Evolutionary conservation across 441 rosid species (phyloP), one percentile per base, ranked within the genome.

Genomic region (Populus hybrid): DNA sequence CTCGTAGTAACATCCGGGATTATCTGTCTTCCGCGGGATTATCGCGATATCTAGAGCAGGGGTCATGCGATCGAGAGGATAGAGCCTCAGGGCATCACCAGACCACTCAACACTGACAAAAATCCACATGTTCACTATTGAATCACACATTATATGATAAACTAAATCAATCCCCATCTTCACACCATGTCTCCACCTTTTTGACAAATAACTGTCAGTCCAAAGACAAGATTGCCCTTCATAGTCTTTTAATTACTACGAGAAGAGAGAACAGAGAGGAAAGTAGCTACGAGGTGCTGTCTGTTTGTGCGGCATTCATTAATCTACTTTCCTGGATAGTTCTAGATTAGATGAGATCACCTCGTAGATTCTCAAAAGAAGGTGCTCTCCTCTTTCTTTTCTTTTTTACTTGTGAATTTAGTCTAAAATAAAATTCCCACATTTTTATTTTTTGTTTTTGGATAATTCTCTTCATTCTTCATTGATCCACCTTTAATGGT

Each of bases 401-500:
- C 19, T 26, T 10, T 18, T 10, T 7, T 19, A 69, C 30, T 28
- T 35, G 66, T 21, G 63, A 14, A 11, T 18, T 46, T 26, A 67
- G 70, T 28, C 34, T 19, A 21, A 19, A 23, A 24, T 63, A 21
- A 66, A 24, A 7, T 70, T 76, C 72, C 71, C 32, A 61, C 35
- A 65, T 16, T 65, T 67, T 65, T 19, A 9, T 34, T 73, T 30
- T 68, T 24, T 19, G 16, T 2, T 21, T 16, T 61, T 80, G 78
- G 50, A 28, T 42, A 40, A 57, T 69, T 78, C 67, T 64, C 59
- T 42, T 19, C 32, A 18, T 19, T 65, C 73, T 57, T 50, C 50
- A 32, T 30, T 36, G 75, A 72, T 75, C 80, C 73, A 67, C 5
- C 57, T 75, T 61, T 38, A 10, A 2, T 79, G 80, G 57, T 69